Evolutionary conservation across 2,329 filamentous ascomycete species (phyloP).

Genomic region (Microcera coccophila): DNA sequence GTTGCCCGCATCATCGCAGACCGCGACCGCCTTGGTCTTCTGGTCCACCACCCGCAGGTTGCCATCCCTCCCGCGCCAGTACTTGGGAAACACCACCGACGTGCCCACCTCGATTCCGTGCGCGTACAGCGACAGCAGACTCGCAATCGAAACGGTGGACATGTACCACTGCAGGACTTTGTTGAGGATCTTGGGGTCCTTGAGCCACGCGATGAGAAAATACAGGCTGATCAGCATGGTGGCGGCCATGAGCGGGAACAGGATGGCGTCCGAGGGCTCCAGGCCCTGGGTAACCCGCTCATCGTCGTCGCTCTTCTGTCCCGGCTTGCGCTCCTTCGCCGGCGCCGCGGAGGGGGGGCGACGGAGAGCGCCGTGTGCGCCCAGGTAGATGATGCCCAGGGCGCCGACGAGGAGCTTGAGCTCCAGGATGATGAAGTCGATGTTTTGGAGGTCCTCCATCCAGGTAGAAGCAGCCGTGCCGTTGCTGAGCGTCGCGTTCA

Average conservation of each 20-base stretch:
- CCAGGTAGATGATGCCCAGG: constrained; percentile 77
- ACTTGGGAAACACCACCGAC: constrained; percentile 68
- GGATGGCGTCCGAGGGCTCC: constrained; percentile 70
- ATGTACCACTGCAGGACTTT: constrained; percentile 82
- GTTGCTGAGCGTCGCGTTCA: constrained; percentile 29
- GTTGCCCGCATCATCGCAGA: constrained; percentile 35
- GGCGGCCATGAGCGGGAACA: constrained; percentile 78
- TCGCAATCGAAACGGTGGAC: constrained; percentile 72
- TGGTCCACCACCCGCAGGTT: constrained; percentile 44
- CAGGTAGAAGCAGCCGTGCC: constrained; percentile 22
- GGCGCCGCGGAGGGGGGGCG: constrained; percentile 75
- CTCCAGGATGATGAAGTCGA: constrained; percentile 44
- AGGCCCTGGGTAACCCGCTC: constrained; percentile 50
- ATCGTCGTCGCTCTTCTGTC: constrained; percentile 47
- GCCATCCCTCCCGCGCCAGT: constrained; percentile 53
- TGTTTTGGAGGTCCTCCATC: constrained; percentile 31
- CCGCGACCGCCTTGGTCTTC: constrained; percentile 36
- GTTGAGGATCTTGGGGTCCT: constrained; percentile 77
- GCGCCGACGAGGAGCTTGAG: constrained; percentile 58
- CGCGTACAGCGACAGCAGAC: constrained; percentile 68
- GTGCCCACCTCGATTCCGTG: constrained; percentile 63
- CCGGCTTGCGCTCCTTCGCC: constrained; percentile 43
- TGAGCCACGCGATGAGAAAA: constrained; percentile 82
- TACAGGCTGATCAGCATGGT: constrained; percentile 71
- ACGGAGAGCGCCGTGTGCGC: constrained; percentile 78